Conservation (phyloP, 2,329 filamentous ascomycete genomes). For the Conoideocrella luteorostrata region DNA sequence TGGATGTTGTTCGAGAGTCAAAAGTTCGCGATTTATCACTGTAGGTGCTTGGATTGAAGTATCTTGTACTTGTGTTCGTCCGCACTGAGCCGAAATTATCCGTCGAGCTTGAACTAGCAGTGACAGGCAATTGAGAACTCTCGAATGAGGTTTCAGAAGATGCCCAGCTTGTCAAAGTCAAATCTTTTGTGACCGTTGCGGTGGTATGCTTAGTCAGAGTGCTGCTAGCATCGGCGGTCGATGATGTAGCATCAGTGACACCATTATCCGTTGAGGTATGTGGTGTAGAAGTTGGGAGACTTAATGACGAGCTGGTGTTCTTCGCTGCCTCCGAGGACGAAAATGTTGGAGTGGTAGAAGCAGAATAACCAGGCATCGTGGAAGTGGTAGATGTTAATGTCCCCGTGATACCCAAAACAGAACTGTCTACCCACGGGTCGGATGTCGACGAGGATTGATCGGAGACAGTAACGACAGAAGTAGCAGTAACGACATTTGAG, state of each 20-base stretch:
- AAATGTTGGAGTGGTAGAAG: background rate
- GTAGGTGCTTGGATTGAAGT: background rate
- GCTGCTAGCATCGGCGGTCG: background rate
- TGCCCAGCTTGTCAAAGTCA: background rate
- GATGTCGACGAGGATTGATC: background rate
- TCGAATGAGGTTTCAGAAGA: constrained; percentile 3
- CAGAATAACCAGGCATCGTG: background rate
- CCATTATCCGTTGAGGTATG: background rate
- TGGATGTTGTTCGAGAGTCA: background rate
- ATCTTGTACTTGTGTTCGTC: background rate
- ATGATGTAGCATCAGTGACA: background rate
- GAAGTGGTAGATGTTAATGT: background rate
- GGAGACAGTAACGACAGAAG: background rate
- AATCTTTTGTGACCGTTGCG: background rate
- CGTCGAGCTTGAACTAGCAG: background rate
- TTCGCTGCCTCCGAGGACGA: background rate
- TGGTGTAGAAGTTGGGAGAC: background rate
- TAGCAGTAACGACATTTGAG: background rate
- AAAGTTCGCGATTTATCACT: background rate
- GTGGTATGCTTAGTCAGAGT: background rate
- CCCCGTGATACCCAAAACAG: constrained; percentile 9
- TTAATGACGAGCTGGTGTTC: background rate
- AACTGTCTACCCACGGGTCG: constrained; percentile 3
- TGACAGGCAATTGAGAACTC: constrained; percentile 4
- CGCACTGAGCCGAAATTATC: background rate